Evolutionary conservation across 208 protist species (phyloP).

Genomic region (Leishmania tarentolae): DNA sequence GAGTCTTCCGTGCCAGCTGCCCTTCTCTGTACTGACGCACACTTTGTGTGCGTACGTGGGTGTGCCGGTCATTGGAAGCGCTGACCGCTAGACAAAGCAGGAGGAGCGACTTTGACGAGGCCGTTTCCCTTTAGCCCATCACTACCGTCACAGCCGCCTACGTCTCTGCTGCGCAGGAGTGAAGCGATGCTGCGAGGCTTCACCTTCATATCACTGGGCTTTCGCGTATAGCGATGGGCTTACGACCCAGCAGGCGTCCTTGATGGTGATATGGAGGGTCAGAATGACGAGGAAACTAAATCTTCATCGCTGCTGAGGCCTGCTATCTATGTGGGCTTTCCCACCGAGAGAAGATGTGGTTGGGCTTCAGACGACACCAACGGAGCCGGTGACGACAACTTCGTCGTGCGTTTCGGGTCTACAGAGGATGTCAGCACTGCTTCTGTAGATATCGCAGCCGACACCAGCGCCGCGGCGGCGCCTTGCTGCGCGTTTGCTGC

Average conservation of each 20-base stretch:
- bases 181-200: constrained; percentile 15
- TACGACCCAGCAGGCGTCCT: background rate
- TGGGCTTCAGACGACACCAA: background rate
- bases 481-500: background rate
- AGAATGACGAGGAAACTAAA: background rate
- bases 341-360: background rate
- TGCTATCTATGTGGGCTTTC: background rate
- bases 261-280: background rate
- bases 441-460: background rate
- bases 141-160: background rate
- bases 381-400: constrained; percentile 4
- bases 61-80: background rate
- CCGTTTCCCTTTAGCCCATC: background rate
- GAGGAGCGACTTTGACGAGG: background rate
- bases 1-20: background rate
- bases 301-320: background rate
- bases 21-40: background rate
- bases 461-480: background rate
- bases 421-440: background rate
- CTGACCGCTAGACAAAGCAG: background rate
- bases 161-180: background rate
- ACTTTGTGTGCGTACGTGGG: background rate
- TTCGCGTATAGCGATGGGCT: constrained; percentile 9
- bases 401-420: background rate
- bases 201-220: constrained; percentile 21